Base-by-base conservation (phyloP, 352 stramenopile species). In the Phytophthora litchii region DNA sequence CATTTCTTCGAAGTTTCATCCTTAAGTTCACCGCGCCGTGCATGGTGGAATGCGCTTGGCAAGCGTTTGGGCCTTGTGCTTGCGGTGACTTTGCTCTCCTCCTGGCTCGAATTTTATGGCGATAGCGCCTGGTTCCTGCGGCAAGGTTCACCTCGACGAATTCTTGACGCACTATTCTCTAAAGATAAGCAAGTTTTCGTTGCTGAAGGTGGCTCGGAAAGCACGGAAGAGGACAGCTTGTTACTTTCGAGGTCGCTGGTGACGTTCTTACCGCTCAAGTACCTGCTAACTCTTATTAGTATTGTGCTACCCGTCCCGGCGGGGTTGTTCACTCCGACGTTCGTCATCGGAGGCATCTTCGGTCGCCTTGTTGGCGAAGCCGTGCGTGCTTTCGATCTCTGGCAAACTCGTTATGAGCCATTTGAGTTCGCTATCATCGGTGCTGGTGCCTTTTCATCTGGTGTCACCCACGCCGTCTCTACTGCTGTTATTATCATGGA, bases 401-500 rank as follows among this genome's bases (percentile, higher is more conserved):
- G 89, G 29, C 48, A 59, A 11, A 91, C 85, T 7, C 70, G 79
- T 53, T 95, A 94, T 54, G 68, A 95, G 55, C 88, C 88, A n/a
- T 97, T 91, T 60, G 90, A 97, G 70, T 98, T 93, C 58, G 89
- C 92, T 14, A 88, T 98, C 52, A 92, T 98, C 31, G 94, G 92
- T 17, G 93, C 93, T 32, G 91, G 88, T 2, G 89, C 90, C 9
- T 97, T 98, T 47, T 92, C 88, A 0, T 93, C 89, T 1, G 91
- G 91, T 40, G 92, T 97, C n/a, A 98, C 94, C 16, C 78, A 96
- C 45, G 89, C 92, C 8, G 88, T 98, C 37, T 97, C 86, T 10
- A 97, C 89, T 0, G 94, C 93, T 19, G 90, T 97, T 19, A 98
- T 98, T 55, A 93, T 94, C 46, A 97, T 98, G 81, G 94, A 98